phyloP scores from a whole-genome alignment of 2,329 filamentous ascomycete species.

The Rachicladosporium sp. region DNA sequence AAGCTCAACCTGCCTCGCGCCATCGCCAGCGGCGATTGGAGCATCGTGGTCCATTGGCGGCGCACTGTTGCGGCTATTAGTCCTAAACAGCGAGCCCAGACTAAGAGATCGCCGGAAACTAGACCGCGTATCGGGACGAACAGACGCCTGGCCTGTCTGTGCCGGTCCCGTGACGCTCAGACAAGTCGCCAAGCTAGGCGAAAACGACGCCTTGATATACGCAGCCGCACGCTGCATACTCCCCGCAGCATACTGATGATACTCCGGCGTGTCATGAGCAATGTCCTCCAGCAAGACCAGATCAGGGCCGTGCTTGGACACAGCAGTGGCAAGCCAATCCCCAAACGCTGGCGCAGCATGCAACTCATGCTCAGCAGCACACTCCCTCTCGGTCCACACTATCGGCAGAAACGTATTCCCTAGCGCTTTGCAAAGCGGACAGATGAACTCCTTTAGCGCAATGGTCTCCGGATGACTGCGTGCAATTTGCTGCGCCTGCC shows the following conservation, averaged over 20 bases:
- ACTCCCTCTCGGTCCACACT: slow-evolving; percentile 85
- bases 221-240: slow-evolving; percentile 15
- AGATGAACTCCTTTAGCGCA: slow-evolving; percentile 77
- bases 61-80: slow-evolving; percentile 3
- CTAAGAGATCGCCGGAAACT: slow-evolving; percentile 9
- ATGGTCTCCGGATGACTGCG: slow-evolving; percentile 82
- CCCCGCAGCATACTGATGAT: slow-evolving; percentile 18
- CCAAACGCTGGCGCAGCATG: slow-evolving; percentile 45
- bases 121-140: background rate
- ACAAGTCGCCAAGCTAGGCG: slow-evolving; percentile 15
- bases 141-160: background rate
- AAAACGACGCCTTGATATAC: slow-evolving; percentile 18
- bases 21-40: no score
- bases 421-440: slow-evolving; percentile 89
- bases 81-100: slow-evolving; percentile 8
- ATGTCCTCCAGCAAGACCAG: slow-evolving; percentile 37
- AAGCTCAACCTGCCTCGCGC: slow-evolving; percentile 23
- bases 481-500: slow-evolving; percentile 86
- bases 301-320: slow-evolving; percentile 36
- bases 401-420: slow-evolving; percentile 92
- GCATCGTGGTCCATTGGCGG: background rate
- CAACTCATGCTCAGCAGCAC: slow-evolving; percentile 58
- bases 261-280: slow-evolving; percentile 10
- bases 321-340: slow-evolving; percentile 49
- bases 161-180: slow-evolving; percentile 1